Base-by-base conservation (phyloP, 345 rosid genomes). In the Jatropha curcas region DNA sequence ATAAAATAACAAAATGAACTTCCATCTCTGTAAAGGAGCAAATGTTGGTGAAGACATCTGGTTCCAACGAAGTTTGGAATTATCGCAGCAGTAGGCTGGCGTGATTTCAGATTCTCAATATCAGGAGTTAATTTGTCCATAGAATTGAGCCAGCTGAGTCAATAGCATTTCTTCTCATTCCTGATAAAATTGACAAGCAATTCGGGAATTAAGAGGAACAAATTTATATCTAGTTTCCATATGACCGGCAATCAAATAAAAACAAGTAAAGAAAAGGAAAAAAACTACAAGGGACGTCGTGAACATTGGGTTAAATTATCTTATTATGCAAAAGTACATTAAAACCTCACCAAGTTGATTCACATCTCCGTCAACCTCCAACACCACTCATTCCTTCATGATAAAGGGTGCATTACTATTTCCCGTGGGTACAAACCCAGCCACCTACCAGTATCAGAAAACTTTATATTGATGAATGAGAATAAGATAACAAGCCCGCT, bases 331-430 rank as follows among this genome's bases (percentile, higher is more conserved):
- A n/a, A n/a, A 24, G 59, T 24, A 63, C 34, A 31, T 20, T 24
- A 60, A 84, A n/a, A n/a, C n/a, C 88, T 81, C 79, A 92, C 98
- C 67, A 35, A 55, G n/a, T 81, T 84, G 94, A 64, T 78, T 82
- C 70, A 88, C n/a, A 70, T 82, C 91, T 88, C 74, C 80, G 80
- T 73, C 89, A 97, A 68, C 86, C 89, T 86, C 93, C 98, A 64
- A 73, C 83, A 56, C 93, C 93, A 68, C 82, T 86, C 86, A 93
- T 86, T 80, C 97, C 99, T 82, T 96, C 99, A 55, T 55, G 24
- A 39, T n/a, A n/a, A 90, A 53, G 46, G 92, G 89, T 74, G 84
- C 84, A 73, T 48, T 75, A 57, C 62, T 60, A 76, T 80, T 84
- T 27, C 95, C 97, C 79, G 86, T 93, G 81, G 94, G 82, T 60